Base-by-base conservation (phyloP, 768 basidiomycete genomes). In the Mycena olivaceomarginata region DNA sequence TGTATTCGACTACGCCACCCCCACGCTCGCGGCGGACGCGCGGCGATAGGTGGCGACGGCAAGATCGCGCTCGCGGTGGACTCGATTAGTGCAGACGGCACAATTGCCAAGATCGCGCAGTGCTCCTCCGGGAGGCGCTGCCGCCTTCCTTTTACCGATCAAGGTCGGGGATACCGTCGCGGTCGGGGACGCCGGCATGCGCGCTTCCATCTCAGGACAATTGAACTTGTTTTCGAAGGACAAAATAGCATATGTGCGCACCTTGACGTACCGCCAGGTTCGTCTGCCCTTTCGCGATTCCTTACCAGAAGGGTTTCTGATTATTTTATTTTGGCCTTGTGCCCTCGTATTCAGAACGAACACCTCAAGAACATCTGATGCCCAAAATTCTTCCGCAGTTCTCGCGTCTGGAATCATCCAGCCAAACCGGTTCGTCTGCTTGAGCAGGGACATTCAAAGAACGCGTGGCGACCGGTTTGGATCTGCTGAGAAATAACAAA, bases 331-430 rank as follows among this genome's bases (percentile, higher is more conserved):
- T 31, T 31, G 31, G 31, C 31, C 31, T 31, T 31, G 31, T 31
- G 31, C 31, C 31, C 31, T 31, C 31, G 51, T 18, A 15, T 13
- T 7, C 68, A 90, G 90, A 86, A 90, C 72, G 81, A 86, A 72
- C 84, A 81, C 45, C 75, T 91, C 81, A 88, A 82, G 67, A 83
- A 88, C 2, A 87, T 18, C 71, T 91, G 72, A 87, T 90, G 87
- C 85, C 88, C 5, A 86, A 86, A n/a, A 88, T 90, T 41, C 84
- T 92, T 16, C 88, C 90, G 5, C 70, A 83, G 10, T 80, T 92
- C 83, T 91, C 9, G 82, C 83, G 43, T 74, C 80, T 16, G 87
- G 85, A 0, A 72, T 86, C 11, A 86, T 92, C 70, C 81, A 86
- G 73, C 90, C 91, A 13, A 88, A 85, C 68, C 84, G 83, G 82